Conservation (phyloP, 208 protist genomes). For the Wallacemonas sp. region DNA sequence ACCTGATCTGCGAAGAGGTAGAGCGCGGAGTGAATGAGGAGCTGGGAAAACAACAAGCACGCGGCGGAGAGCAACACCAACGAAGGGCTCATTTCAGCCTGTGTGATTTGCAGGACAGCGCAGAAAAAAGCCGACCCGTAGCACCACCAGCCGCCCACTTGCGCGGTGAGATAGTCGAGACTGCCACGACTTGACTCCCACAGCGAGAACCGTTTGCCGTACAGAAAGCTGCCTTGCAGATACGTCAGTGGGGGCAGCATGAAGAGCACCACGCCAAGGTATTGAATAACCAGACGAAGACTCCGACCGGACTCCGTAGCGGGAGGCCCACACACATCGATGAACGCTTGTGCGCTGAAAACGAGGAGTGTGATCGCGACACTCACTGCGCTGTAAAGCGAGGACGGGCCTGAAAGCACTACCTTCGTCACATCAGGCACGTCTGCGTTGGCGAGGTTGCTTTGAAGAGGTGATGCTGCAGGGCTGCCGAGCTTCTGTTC, state of each 20-base stretch:
- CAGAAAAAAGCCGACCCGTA: slow-evolving; percentile 66
- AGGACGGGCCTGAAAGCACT: background rate
- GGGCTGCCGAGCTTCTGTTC: background rate
- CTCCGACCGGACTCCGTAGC: slow-evolving; percentile 12
- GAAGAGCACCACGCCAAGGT: slow-evolving; percentile 52
- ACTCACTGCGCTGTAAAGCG: background rate
- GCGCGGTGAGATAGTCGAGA: slow-evolving; percentile 59
- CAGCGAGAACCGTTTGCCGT: slow-evolving; percentile 55
- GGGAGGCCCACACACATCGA: background rate
- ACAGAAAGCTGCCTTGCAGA: slow-evolving; percentile 55
- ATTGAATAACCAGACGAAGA: slow-evolving; percentile 25
- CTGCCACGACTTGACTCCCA: slow-evolving; percentile 65
- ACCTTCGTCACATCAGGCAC: background rate
- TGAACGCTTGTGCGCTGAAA: slow-evolving; percentile 3
- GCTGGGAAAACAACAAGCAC: slow-evolving; percentile 51
- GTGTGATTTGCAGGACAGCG: slow-evolving; percentile 51
- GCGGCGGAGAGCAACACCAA: slow-evolving; percentile 49
- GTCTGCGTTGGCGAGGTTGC: background rate
- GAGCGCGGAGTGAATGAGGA: slow-evolving; percentile 70
- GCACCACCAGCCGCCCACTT: slow-evolving; percentile 56
- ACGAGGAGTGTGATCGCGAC: slow-evolving; percentile 10
- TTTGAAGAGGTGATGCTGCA: background rate
- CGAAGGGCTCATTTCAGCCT: slow-evolving; percentile 29
- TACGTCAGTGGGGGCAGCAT: slow-evolving; percentile 64
- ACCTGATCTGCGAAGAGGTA: slow-evolving; percentile 34